phyloP scores from a whole-genome alignment of 306 rosid genomes.

The Abrus precatorius region DNA sequence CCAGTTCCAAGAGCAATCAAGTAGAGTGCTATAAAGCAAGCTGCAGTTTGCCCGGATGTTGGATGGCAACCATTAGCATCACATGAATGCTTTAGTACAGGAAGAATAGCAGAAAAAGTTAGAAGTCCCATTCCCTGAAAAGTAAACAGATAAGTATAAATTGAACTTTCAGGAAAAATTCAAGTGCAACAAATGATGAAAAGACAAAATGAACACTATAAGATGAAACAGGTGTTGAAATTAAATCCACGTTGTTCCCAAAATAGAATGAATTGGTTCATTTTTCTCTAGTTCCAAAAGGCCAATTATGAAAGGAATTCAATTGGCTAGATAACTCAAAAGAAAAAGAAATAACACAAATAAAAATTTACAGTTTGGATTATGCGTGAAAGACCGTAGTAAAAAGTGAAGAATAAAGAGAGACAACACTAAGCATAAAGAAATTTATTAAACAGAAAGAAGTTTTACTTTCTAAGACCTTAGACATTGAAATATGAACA shows the following conservation, averaged over 20 bases:
- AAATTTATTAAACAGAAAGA: neutral
- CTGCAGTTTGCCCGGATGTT: slow-evolving; percentile 55
- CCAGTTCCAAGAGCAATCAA: slow-evolving; percentile 88
- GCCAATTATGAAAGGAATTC: neutral
- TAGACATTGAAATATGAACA: slow-evolving; percentile 4
- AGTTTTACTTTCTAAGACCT: neutral
- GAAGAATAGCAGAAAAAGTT: slow-evolving; percentile 62
- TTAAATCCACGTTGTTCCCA: slow-evolving; percentile 2
- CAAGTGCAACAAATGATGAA: neutral
- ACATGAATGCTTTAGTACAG: slow-evolving; percentile 70
- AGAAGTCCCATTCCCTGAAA: slow-evolving; percentile 68
- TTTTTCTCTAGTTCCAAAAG: neutral
- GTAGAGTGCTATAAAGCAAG: slow-evolving; percentile 65
- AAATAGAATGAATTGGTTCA: no score
- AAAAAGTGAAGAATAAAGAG: neutral
- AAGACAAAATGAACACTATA: neutral
- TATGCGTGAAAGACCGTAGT: neutral
- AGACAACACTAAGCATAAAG: neutral
- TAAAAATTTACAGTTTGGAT: neutral
- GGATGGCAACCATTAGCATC: slow-evolving; percentile 63
- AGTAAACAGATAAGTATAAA: slow-evolving; percentile 19
- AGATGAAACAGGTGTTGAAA: neutral
- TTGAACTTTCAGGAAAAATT: neutral
- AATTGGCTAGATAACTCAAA: neutral
- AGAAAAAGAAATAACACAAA: no score